Evolutionary conservation across 257 asterid species (phyloP).

Genomic region (Phtheirospermum japonicum): DNA sequence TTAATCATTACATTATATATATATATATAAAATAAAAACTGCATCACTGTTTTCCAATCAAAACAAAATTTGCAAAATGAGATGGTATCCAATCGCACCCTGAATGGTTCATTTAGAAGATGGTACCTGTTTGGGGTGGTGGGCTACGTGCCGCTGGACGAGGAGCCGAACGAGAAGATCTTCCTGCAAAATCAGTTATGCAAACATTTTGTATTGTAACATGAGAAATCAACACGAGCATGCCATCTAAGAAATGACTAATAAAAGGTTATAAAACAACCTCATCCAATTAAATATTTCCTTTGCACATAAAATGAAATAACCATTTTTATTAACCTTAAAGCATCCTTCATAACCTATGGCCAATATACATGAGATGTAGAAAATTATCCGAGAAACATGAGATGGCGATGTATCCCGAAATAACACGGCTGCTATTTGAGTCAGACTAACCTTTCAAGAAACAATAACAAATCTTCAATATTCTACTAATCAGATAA

Average conservation of each 20-base stretch:
- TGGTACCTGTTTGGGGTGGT: slow-evolving; percentile 48
- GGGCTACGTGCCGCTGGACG: slow-evolving; percentile 55
- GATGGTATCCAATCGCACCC: too few relatives aligned
- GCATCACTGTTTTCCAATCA: too few relatives aligned
- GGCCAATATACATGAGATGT: background rate
- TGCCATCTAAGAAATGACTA: background rate
- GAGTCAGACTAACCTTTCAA: background rate
- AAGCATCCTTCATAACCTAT: background rate
- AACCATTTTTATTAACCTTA: background rate
- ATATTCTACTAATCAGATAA: background rate
- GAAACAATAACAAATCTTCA: background rate
- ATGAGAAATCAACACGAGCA: background rate
- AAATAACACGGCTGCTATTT: background rate
- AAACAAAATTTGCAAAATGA: too few relatives aligned
- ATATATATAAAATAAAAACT: too few relatives aligned
- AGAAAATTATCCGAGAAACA: background rate
- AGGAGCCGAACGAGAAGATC: slow-evolving; percentile 70
- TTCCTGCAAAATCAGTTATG: slow-evolving; percentile 42
- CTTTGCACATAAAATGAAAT: background rate
- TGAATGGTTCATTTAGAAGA: background rate
- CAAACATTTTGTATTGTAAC: background rate
- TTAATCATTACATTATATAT: too few relatives aligned
- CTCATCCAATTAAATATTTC: too few relatives aligned
- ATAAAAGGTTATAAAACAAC: background rate
- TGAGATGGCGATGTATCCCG: background rate